These are phyloP conservation scores for Lathyrus tuberosus DNA, from an alignment of 306 rosid species.

Conservation along the genomic window DNA sequence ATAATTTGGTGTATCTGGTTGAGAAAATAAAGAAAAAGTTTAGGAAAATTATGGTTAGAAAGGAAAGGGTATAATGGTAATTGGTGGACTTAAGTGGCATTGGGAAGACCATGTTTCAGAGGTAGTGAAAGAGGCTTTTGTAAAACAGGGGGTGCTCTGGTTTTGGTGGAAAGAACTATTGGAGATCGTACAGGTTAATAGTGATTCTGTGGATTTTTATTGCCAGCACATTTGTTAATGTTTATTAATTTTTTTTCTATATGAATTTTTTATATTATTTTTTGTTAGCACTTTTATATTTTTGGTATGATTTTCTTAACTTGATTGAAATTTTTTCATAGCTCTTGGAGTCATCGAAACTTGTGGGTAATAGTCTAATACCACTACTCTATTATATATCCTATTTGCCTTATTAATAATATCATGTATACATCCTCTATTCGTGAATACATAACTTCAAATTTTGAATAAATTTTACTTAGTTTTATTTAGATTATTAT, in stretches of 20 bases:
- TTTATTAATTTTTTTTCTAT: background rate
- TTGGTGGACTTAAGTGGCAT: background rate
- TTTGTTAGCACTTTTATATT: background rate
- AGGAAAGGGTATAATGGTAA: slow-evolving; percentile 33
- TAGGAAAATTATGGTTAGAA: background rate
- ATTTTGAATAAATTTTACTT: too few species aligned
- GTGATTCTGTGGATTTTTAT: slow-evolving; percentile 45
- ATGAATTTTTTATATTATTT: background rate
- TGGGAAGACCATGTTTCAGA: background rate
- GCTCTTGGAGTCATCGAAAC: slow-evolving; percentile 12
- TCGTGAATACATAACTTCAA: too few species aligned
- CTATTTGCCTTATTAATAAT: too few species aligned
- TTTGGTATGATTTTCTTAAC: background rate
- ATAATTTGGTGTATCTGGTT: too few species aligned
- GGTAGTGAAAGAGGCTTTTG: background rate
- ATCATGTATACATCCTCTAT: too few species aligned
- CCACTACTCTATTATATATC: too few species aligned
- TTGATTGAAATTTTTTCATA: background rate
- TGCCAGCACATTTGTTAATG: slow-evolving; percentile 3
- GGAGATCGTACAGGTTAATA: background rate
- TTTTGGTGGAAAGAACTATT: slow-evolving; percentile 32
- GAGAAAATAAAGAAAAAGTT: background rate
- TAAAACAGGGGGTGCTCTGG: slow-evolving; percentile 60
- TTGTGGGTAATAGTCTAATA: background rate
- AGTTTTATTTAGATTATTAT: too few species aligned